Conservation (phyloP, 208 protist species). For the Vickermania spadyakhi region DNA sequence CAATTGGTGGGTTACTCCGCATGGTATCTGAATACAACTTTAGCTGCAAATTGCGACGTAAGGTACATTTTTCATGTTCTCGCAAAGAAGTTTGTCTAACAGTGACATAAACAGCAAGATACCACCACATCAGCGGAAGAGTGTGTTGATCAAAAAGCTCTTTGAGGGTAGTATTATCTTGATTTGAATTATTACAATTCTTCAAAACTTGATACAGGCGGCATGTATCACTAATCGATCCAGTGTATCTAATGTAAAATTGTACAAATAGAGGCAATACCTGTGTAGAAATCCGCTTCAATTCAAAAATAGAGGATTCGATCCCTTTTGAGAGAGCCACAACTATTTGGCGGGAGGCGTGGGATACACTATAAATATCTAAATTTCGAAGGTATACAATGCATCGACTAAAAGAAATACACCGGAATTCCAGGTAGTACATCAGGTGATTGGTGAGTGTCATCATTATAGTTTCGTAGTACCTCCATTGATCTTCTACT, state of each 20-base stretch:
- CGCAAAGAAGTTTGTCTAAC: conserved; percentile 2
- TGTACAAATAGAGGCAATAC: conserved; percentile 63
- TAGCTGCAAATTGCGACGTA: background rate
- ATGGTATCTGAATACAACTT: background rate
- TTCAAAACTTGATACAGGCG: conserved; percentile 4
- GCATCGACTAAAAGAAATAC: background rate
- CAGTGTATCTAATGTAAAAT: conserved; percentile 37
- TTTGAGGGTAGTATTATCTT: conserved; percentile 12
- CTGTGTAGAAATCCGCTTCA: conserved; percentile 56
- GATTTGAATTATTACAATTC: conserved; percentile 9
- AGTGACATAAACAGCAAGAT: conserved; percentile 18
- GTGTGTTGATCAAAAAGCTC: conserved; percentile 18
- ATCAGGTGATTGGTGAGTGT: conserved; percentile 55
- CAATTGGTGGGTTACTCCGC: background rate
- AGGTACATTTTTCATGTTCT: background rate
- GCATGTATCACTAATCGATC: conserved; percentile 13
- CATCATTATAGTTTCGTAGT: conserved; percentile 75
- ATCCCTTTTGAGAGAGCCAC: conserved; percentile 5
- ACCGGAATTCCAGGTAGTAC: conserved; percentile 6
- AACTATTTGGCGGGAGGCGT: background rate
- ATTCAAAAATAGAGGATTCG: conserved; percentile 40
- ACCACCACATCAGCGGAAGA: conserved; percentile 50
- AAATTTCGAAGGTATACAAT: conserved; percentile 2
- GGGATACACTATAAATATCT: background rate
- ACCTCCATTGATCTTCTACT: conserved; percentile 29